A percentile compares a stretch with the other conserved stretches of the same genome.
Evolutionary conservation across 352 stramenopile species (phyloP).

Genomic region (Aphanomyces astaci): DNA sequence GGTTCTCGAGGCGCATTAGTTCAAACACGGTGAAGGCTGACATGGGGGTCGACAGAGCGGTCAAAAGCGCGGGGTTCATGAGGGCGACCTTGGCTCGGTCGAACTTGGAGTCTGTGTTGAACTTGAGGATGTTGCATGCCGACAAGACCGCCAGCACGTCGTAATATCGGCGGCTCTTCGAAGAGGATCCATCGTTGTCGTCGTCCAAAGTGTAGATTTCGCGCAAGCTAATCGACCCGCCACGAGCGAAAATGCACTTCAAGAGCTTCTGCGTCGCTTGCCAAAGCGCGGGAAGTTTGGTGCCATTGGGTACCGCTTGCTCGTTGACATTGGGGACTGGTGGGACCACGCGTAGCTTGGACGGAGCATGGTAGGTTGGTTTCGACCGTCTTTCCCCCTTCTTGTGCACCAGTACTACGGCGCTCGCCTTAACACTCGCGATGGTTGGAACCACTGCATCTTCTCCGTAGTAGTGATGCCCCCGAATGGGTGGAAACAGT

Average conservation of each 20-base stretch:
- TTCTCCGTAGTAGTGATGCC: neutral
- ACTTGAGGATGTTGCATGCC: slow-evolving; percentile 8
- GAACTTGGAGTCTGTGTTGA: slow-evolving; percentile 12
- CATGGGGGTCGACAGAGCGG: neutral
- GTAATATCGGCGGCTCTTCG: slow-evolving; percentile 8
- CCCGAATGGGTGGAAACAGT: neutral
- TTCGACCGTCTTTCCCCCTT: neutral
- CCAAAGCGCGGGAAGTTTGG: slow-evolving; percentile 4
- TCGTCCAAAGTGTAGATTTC: slow-evolving; percentile 13
- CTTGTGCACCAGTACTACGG: neutral
- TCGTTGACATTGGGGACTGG: neutral
- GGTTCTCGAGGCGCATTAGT: neutral
- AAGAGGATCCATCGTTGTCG: neutral
- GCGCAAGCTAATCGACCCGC: neutral
- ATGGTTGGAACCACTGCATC: neutral
- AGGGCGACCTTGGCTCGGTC: neutral
- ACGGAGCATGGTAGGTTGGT: neutral
- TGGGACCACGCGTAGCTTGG: neutral
- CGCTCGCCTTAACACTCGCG: neutral
- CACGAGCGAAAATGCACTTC: neutral
- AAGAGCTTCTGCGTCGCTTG: neutral
- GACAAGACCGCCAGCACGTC: slow-evolving; percentile 3
- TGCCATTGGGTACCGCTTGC: neutral
- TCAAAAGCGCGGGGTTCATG: neutral
- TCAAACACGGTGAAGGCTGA: neutral